Base-by-base conservation (phyloP, 371 early-diverging fungal genomes). In the Mucor ambiguus region DNA sequence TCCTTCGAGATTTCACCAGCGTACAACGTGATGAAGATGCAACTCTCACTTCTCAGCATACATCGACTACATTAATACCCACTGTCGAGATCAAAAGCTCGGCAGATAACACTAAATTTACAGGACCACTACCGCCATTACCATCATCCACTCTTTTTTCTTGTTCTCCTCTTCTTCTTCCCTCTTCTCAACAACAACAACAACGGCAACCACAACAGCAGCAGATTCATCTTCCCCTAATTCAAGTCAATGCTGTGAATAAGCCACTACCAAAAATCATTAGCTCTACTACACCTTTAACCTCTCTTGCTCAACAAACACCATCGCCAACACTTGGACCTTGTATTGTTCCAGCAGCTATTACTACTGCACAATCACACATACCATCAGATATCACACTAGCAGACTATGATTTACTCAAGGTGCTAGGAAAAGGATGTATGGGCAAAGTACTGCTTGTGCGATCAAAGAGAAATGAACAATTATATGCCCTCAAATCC, bases 401-500 rank as follows among this genome's bases (percentile, higher is more conserved):
- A 1, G 73, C 82, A 7, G 83, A 88, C 62, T 86, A 82, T 66
- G 68, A 74, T 24, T 64, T 89, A n/a, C 59, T 87, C 9, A 78
- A 79, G 60, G 83, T 86, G 9, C 59, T 90, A 0, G 89, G 89
- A 2, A 82, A 76, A 73, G 89, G 87, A 11, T 77, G 78, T 61
- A 84, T 88, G 83, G 87, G 87, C 26, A 87, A 88, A 70, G 68
- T 88, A 11, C 67, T 91, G 52, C 73, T 92, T 38, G 88, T 86
- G 0, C 76, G 84, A 29, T 83, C 90, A 41, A 77, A 72, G 44
- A 73, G 73, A 58, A 78, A 82, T 29, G 71, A 77, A 24, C 71
- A 81, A 37, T 60, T 87, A 5, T 88, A 86, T 61, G 93, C 93
- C 0, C 63, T 94, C 7, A 94, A 94, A 68, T 83, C 85, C 3